A percentile compares a stretch with the other conserved stretches of the same genome.
phyloP scores from a whole-genome alignment of 164 flowering plant species.

The Vitis rotundifolia region DNA sequence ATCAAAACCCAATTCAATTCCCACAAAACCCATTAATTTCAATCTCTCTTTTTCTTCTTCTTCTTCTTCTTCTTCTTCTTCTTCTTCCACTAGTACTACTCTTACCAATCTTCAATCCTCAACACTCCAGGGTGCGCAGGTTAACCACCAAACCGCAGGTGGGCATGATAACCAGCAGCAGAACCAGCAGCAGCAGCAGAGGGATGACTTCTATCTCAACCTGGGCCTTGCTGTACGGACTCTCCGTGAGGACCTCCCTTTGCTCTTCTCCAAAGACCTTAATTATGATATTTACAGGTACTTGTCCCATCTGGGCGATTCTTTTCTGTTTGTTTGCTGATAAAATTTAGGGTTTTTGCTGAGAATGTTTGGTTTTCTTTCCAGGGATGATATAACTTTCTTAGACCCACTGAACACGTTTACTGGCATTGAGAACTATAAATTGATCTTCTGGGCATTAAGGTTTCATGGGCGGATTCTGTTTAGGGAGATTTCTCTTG shows the following conservation, averaged over 20 bases:
- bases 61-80: conserved; percentile 5
- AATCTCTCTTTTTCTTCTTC: conserved; percentile 9
- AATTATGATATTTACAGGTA: conserved; percentile 90
- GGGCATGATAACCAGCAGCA: conserved; percentile 35
- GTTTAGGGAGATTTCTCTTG: conserved; percentile 70
- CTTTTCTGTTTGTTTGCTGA: background rate
- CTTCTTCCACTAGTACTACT: conserved; percentile 19
- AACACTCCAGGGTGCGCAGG: conserved; percentile 32
- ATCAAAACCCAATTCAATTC: conserved; percentile 23
- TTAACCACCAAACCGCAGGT: conserved; percentile 25
- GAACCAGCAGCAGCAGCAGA: conserved; percentile 24
- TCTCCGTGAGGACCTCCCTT: conserved; percentile 85
- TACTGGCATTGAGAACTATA: conserved; percentile 84
- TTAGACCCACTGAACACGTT: conserved; percentile 83
- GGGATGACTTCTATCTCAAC: conserved; percentile 78
- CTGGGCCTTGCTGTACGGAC: conserved; percentile 87
- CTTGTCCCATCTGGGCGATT: conserved; percentile 17
- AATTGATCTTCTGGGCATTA: conserved; percentile 84
- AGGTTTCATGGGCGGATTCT: conserved; percentile 79
- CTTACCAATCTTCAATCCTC: conserved; percentile 48
- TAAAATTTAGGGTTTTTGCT: background rate
- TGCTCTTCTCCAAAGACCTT: conserved; percentile 76
- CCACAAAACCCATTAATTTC: conserved; percentile 20
- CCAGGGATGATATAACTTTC: conserved; percentile 84
- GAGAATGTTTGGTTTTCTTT: background rate